Evolutionary conservation across 1,284 basidiomycete species (phyloP).

Genomic region (Wolfiporia cocos): DNA sequence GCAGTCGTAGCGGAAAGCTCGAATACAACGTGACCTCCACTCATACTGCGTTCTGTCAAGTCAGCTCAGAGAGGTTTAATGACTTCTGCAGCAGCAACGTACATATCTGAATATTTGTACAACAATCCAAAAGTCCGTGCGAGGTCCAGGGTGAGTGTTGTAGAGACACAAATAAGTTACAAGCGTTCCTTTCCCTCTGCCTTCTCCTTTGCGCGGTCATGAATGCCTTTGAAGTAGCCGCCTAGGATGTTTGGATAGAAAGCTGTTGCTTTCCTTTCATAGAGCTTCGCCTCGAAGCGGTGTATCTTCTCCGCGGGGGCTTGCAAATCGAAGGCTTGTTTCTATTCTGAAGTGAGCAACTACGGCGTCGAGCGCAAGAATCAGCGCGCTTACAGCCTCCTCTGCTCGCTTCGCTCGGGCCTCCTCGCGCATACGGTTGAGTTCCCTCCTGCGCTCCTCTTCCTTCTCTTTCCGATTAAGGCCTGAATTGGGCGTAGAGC

Average conservation of each 20-base stretch:
- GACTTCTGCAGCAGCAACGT: too few species aligned
- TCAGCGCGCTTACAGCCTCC: conserved; percentile 41
- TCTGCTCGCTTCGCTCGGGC: conserved; percentile 50
- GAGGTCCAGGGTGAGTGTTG: too few species aligned
- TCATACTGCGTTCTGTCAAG: too few species aligned
- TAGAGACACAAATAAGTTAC: too few species aligned
- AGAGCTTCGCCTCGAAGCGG: conserved; percentile 55
- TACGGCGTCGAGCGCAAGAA: conserved; percentile 1
- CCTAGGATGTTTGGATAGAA: conserved; percentile 65
- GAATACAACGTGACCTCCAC: conserved; percentile 10
- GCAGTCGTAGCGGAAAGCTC: conserved; percentile 7
- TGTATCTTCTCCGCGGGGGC: conserved; percentile 61
- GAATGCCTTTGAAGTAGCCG: conserved; percentile 45
- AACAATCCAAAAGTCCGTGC: too few species aligned
- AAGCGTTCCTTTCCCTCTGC: neutral
- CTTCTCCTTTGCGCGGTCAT: too few species aligned
- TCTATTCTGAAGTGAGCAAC: conserved; percentile 31
- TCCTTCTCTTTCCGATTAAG: conserved; percentile 56
- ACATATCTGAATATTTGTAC: too few species aligned
- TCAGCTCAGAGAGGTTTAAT: too few species aligned
- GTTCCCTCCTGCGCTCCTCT: conserved; percentile 60
- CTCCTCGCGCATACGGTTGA: conserved; percentile 68
- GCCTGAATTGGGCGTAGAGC: conserved; percentile 50
- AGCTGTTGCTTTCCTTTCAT: conserved; percentile 41
- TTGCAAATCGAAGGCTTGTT: conserved; percentile 62